Evolutionary conservation across 169 alveolate genomes (phyloP).

Genomic region (Plasmodium sp.): DNA sequence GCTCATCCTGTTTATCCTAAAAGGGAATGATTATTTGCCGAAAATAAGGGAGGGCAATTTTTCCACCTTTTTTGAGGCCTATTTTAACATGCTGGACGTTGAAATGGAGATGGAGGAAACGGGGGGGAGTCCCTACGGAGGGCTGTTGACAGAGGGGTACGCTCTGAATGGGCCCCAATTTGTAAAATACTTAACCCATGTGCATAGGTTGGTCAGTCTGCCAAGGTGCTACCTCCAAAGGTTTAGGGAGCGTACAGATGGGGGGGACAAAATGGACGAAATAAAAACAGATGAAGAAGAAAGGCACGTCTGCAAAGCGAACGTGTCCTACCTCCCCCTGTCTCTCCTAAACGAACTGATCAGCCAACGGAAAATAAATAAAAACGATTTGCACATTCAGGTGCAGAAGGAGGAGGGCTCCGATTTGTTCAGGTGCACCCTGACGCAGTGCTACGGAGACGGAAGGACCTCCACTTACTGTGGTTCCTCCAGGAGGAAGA

Average conservation of each 20-base stretch:
- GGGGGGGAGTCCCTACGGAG: neutral
- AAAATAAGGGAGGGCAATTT: conserved; percentile 78
- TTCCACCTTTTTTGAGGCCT: conserved; percentile 74
- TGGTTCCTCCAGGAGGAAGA: conserved; percentile 39
- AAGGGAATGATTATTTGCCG: conserved; percentile 82
- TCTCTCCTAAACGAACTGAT: conserved; percentile 41
- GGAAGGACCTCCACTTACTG: neutral
- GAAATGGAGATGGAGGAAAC: neutral
- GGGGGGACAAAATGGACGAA: neutral
- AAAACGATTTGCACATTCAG: neutral
- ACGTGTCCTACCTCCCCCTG: conserved; percentile 3
- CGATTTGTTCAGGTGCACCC: conserved; percentile 13
- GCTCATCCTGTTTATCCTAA: conserved; percentile 74
- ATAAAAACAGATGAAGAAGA: neutral
- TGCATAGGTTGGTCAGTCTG: conserved; percentile 15
- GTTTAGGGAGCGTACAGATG: neutral
- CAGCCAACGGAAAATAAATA: conserved; percentile 20
- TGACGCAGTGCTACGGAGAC: conserved; percentile 20
- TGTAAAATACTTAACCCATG: conserved; percentile 17
- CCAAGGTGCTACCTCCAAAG: neutral
- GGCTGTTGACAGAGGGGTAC: conserved; percentile 13
- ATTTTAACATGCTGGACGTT: conserved; percentile 57
- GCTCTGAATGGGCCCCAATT: conserved; percentile 12
- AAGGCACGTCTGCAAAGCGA: neutral
- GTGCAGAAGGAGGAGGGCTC: neutral